Conservation (phyloP, 352 stramenopile species). For the Phytopythium mirpurense region DNA sequence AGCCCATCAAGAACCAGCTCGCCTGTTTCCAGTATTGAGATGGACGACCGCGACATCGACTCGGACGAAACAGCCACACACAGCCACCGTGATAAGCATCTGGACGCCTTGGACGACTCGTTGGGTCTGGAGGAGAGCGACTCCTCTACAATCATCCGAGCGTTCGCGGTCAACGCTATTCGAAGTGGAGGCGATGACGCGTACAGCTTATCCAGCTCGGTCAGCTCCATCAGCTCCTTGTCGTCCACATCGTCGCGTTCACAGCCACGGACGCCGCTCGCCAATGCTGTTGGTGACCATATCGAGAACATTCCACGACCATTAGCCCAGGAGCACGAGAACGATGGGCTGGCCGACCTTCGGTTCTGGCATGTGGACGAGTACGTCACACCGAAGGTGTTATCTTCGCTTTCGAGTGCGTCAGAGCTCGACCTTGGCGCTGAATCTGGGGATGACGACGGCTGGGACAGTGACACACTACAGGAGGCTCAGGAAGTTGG, state of each 20-base stretch:
- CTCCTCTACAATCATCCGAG: background rate
- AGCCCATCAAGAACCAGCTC: background rate
- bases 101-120: background rate
- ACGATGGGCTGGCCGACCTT: background rate
- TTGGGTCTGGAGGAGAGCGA: background rate
- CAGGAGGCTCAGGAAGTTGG: too few relatives aligned
- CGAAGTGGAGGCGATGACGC: background rate
- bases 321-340: background rate
- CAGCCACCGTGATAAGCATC: background rate
- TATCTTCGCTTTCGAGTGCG: background rate
- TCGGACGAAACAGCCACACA: background rate
- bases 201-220: background rate
- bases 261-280: too few relatives aligned
- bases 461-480: background rate
- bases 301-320: conserved; percentile 4
- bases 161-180: too few relatives aligned
- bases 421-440: background rate
- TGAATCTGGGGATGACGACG: background rate
- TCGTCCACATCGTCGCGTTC: background rate
- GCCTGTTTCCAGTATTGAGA: background rate
- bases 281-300: background rate
- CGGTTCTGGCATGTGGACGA: background rate
- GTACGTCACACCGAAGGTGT: background rate
- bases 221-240: conserved; percentile 5
- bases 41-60: background rate